A percentile compares a stretch with the other conserved stretches of the same genome.
Conservation (phyloP, 1,139 yeast genomes). For the Debaryomyces fabryi region DNA sequence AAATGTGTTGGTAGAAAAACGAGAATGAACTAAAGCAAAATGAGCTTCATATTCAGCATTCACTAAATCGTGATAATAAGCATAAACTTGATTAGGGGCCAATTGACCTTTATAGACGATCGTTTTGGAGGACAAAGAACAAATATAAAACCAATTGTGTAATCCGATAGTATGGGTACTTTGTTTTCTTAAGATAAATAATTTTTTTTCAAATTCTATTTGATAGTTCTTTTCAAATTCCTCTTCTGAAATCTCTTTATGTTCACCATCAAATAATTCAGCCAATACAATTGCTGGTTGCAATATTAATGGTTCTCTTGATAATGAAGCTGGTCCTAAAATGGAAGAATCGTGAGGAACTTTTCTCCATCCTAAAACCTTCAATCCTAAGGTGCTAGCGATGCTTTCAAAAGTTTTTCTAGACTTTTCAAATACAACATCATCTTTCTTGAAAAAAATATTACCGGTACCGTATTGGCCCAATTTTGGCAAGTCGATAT, state of each 20-base stretch:
- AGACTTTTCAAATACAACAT: constrained; percentile 64
- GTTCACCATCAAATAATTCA: constrained; percentile 47
- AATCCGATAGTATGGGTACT: constrained; percentile 88
- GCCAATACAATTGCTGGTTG: constrained; percentile 85
- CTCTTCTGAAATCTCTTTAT: constrained; percentile 43
- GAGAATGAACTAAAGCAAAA: constrained; percentile 93
- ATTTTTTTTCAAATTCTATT: constrained; percentile 75
- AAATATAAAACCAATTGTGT: constrained; percentile 96
- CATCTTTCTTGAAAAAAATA: constrained; percentile 85
- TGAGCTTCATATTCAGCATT: constrained; percentile 94
- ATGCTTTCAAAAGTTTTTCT: constrained; percentile 77
- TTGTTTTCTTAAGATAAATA: constrained; percentile 86
- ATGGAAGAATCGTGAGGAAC: constrained; percentile 96
- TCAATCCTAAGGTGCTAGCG: constrained; percentile 74
- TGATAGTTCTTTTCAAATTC: constrained; percentile 62
- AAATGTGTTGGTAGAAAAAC: constrained; percentile 97
- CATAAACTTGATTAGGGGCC: constrained; percentile 94
- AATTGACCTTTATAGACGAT: constrained; percentile 97
- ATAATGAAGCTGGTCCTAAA: constrained; percentile 91
- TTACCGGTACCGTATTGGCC: constrained; percentile 97
- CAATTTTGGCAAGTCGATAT: constrained; percentile 63
- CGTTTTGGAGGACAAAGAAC: constrained; percentile 85
- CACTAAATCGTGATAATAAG: constrained; percentile 89
- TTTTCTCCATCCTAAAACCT: constrained; percentile 90
- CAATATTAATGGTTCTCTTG: constrained; percentile 87